Conservation (phyloP, 495 filamentous ascomycete genomes). For the Penicillium herquei region DNA sequence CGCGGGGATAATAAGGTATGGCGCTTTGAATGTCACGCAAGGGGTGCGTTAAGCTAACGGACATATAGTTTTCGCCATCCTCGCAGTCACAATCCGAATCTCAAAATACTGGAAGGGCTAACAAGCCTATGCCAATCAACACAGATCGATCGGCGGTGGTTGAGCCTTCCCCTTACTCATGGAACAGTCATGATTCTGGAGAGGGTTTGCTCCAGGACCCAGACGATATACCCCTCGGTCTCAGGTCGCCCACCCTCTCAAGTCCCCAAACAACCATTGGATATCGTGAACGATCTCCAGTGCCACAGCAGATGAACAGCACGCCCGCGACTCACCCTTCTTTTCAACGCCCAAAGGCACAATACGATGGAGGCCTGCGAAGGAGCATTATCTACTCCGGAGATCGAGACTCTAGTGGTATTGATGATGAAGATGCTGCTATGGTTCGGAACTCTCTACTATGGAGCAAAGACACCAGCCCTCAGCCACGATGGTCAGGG, state of each 20-base stretch:
- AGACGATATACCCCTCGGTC: not conserved
- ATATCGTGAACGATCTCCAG: slow-evolving; percentile 20
- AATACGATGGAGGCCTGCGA: slow-evolving; percentile 42
- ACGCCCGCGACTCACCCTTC: slow-evolving; percentile 40
- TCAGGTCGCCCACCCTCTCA: slow-evolving; percentile 6
- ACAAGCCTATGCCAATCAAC: slow-evolving; percentile 54
- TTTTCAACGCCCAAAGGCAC: slow-evolving; percentile 28
- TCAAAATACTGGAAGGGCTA: slow-evolving; percentile 19
- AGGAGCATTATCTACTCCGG: slow-evolving; percentile 46
- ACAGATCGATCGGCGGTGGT: slow-evolving; percentile 55
- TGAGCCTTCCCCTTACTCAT: slow-evolving; percentile 64
- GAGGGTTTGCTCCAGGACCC: slow-evolving; percentile 55
- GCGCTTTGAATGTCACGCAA: not conserved
- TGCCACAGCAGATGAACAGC: slow-evolving; percentile 20
- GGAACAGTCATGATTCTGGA: slow-evolving; percentile 64
- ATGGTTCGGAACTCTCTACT: slow-evolving; percentile 61
- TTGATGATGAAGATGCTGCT: slow-evolving; percentile 68
- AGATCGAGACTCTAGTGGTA: slow-evolving; percentile 40
- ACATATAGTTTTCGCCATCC: slow-evolving; percentile 24
- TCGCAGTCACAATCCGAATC: slow-evolving; percentile 16
- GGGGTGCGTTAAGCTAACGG: slow-evolving; percentile 14
- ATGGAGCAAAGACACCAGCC: slow-evolving; percentile 35
- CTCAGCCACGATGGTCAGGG: slow-evolving; percentile 29
- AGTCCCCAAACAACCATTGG: slow-evolving; percentile 12
- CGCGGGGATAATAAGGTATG: slow-evolving; percentile 24